Base-by-base conservation (phyloP, 2,329 filamentous ascomycete genomes). In the Sporothrix euskadiensis region DNA sequence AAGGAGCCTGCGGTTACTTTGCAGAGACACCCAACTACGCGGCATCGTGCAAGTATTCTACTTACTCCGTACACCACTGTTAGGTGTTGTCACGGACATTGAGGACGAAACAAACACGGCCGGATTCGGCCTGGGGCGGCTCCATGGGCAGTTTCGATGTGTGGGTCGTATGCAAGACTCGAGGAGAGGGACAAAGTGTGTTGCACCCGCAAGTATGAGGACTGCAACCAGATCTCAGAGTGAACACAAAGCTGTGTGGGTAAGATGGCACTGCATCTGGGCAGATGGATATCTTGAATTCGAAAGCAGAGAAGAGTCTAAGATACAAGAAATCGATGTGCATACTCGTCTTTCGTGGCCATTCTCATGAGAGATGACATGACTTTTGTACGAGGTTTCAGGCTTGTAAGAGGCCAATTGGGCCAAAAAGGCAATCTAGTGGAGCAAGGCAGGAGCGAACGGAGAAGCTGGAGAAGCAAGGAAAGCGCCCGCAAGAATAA, bases 21-120 rank as follows among this genome's bases (percentile, higher is more conserved):
- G 52, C 19, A 16, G 3, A 41, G 59, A 54, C 57, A 63, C 16
- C 35, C 57, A 63, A 14, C 16, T 63, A 63, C 57, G 32, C 57
- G 32, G 30, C 30, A 35, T 63, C 14, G 2, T 57, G 56, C n/a
- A n/a, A 63, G 57, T 49, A 57, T 54, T 16, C 22, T n/a, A 22
- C 52, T 9, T 22, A 9, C n/a, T n/a, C n/a, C n/a, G n/a, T n/a
- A n/a, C 52, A 22, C 22, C 54, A 57, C 22, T 30, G 16, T 30
- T 57, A 63, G 59, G 32, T 63, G 35, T 12, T 71, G 56, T 65
- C 72, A 75, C 74, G 57, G 72, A 75, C 69, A 14, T 61, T 49
- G 69, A 49, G 47, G n/a, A 47, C 74, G 74, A 75, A 75, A 75
- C 74, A 74, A 44, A 70, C 44, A 69, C 26, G 32, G 63, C 65